A percentile compares a stretch with the other conserved stretches of the same genome.
Evolutionary conservation across 2,329 filamentous ascomycete species (phyloP).

Genomic region (Fusarium sp.): DNA sequence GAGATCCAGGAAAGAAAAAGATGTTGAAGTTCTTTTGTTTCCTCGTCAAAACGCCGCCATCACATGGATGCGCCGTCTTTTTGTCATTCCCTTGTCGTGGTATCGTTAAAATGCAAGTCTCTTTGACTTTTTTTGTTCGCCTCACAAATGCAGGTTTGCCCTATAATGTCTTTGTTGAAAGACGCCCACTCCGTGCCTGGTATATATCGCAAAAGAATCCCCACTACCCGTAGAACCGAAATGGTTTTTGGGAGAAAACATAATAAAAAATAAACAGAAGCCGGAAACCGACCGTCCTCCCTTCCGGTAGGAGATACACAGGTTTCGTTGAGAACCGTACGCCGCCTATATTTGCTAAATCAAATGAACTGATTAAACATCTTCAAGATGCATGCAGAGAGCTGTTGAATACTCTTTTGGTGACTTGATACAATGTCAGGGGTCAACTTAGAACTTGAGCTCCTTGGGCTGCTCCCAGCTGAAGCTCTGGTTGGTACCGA

Average conservation of each 20-base stretch:
- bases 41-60: slow-evolving; percentile 58
- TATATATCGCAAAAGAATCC: slow-evolving; percentile 53
- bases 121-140: slow-evolving; percentile 52
- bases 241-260: slow-evolving; percentile 40
- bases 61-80: slow-evolving; percentile 51
- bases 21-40: slow-evolving; percentile 65
- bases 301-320: slow-evolving; percentile 53
- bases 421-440: slow-evolving; percentile 30
- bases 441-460: slow-evolving; percentile 82
- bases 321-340: slow-evolving; percentile 65
- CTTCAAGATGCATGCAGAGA: slow-evolving; percentile 52
- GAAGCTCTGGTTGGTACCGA: slow-evolving; percentile 96
- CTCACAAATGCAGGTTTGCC: slow-evolving; percentile 57
- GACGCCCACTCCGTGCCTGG: slow-evolving; percentile 57
- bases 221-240: slow-evolving; percentile 46
- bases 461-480: slow-evolving; percentile 98
- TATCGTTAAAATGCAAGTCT: slow-evolving; percentile 60
- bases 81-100: slow-evolving; percentile 52
- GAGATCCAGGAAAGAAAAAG: slow-evolving; percentile 60
- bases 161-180: slow-evolving; percentile 62
- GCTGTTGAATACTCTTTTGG: slow-evolving; percentile 59
- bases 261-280: slow-evolving; percentile 51
- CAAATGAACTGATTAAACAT: slow-evolving; percentile 57
- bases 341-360: slow-evolving; percentile 56
- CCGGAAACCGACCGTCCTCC: slow-evolving; percentile 54